Percentiles rank a stretch among this genome's conserved stretches.
Conservation (phyloP, 2,329 filamentous ascomycete genomes). For the Talaromyces sp. region DNA sequence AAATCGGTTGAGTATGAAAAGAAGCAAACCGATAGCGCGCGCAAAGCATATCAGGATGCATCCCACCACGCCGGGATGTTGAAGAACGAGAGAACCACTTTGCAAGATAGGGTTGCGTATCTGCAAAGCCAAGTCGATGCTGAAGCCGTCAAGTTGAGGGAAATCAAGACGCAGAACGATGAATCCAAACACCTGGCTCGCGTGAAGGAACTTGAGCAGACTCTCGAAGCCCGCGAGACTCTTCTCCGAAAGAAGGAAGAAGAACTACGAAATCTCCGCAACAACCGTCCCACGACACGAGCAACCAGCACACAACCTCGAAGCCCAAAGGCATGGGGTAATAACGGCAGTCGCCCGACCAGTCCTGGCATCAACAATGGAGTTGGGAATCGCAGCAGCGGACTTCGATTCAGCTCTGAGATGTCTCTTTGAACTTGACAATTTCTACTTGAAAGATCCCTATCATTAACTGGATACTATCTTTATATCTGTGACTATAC, state of each 20-base stretch:
- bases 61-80: constrained; percentile 42
- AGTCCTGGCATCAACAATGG: constrained; percentile 39
- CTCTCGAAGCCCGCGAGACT: constrained; percentile 38
- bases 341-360: constrained; percentile 39
- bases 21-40: constrained; percentile 47
- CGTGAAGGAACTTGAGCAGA: constrained; percentile 40
- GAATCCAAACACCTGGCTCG: constrained; percentile 37
- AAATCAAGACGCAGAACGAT: constrained; percentile 38
- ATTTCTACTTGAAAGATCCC: background rate
- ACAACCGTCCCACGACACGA: constrained; percentile 44
- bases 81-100: constrained; percentile 33
- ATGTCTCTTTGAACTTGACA: constrained; percentile 29
- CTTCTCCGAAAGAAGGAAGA: constrained; percentile 46
- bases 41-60: constrained; percentile 49
- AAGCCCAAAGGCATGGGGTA: constrained; percentile 39
- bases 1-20: constrained; percentile 42
- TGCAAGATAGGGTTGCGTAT: constrained; percentile 39
- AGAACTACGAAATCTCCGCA: constrained; percentile 45
- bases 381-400: constrained; percentile 36
- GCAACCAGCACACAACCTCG: constrained; percentile 45
- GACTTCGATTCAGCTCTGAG: constrained; percentile 41
- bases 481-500: background rate
- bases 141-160: constrained; percentile 39
- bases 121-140: constrained; percentile 39
- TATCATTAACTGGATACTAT: background rate